Evolutionary conservation across 176 grass and related monocot species (phyloP), one percentile per base, ranked within the genome.

Genomic region (Calamus simplicifolius): DNA sequence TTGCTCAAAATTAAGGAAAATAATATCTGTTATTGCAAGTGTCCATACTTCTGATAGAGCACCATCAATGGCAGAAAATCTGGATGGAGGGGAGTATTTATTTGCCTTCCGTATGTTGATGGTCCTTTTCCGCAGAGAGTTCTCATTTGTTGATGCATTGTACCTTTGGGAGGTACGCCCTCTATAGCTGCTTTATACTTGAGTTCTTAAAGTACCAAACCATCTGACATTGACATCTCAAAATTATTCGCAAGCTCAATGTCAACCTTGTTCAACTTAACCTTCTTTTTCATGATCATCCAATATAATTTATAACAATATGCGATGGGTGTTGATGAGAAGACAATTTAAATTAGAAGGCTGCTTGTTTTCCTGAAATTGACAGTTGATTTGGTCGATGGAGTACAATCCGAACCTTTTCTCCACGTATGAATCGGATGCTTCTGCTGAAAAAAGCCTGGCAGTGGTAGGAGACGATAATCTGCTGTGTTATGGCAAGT

Each of bases 381-480:
- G 81, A 81, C 87, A 98, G 93, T 79, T 98, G 53, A 98, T 98
- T 78, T 98, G 93, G 87, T 77, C 87, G 49, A 98, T 98, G 93
- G 93, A 98, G 74, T 98, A 98, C 76, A 98, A 98, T 69, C 93
- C 87, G 52, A 74, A 71, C 54, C 59, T 85, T 29, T 98, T 98
- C 64, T 73, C 84, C 48, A 73, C 68, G 75, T 78, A 82, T 71
- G 87, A 98, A 58, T 78, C 72, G 8, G 57, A 84, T 15, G 49
- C 73, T 27, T 51, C 49, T 25, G 28, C 15, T 19, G 74, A 71
- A 14, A 54, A 59, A 31, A 52, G 5, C 18, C 27, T 31, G 16
- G 62, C 55, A 30, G 31, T 4, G 18, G 16, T 52, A 29, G 75
- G 68, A 60, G 76, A 88, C 70, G 67, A 81, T 69, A 87, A 69